Evolutionary conservation across 192 early-diverging fungal genomes (phyloP).

Genomic region (Phycomyces blakesleeanus): DNA sequence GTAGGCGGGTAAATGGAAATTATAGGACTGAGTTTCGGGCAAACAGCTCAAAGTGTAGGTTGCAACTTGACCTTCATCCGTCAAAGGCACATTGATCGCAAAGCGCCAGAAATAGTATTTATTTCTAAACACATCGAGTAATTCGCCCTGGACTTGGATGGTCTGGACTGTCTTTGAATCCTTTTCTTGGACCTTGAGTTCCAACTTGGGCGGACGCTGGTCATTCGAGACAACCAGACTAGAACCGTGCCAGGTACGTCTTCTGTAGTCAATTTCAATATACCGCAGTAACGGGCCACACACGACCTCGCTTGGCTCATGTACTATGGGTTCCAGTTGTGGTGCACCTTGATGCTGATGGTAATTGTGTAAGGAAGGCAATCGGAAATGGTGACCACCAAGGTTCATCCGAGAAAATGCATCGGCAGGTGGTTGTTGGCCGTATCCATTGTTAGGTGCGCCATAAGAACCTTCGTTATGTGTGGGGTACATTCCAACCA

Average conservation of each 20-base stretch:
- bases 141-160: conserved; percentile 19
- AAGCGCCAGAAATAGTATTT: conserved; percentile 64
- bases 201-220: conserved; percentile 24
- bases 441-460: too few relatives aligned
- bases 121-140: conserved; percentile 52
- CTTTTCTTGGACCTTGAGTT: not conserved
- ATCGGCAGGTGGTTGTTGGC: too few relatives aligned
- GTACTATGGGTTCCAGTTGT: too few relatives aligned
- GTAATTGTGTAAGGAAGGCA: too few relatives aligned
- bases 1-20: conserved; percentile 41
- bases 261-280: conserved; percentile 36
- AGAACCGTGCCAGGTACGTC: conserved; percentile 42
- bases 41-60: conserved; percentile 46
- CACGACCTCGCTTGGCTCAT: conserved; percentile 16
- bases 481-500: too few relatives aligned
- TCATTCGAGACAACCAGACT: conserved; percentile 42
- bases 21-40: conserved; percentile 39
- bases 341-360: too few relatives aligned
- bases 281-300: conserved; percentile 48
- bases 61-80: conserved; percentile 38
- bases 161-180: conserved; percentile 10
- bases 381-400: too few relatives aligned
- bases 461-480: too few relatives aligned
- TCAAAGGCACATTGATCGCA: conserved; percentile 48
- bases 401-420: too few relatives aligned